Conservation (phyloP, 805 yeast species). For the Barnettozyma wickerhamii region DNA sequence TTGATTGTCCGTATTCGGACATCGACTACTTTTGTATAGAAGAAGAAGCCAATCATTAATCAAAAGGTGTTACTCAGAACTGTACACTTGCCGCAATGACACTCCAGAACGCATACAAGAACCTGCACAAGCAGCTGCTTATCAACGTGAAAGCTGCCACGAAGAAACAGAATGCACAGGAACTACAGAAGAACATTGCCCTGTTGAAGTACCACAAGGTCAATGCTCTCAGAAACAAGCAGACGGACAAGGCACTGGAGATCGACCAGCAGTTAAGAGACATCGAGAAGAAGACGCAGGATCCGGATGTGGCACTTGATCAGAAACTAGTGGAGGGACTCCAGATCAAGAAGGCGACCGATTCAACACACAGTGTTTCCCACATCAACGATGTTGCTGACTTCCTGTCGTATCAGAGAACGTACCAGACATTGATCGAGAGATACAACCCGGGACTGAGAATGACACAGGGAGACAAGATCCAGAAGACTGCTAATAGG, state of each 20-base stretch:
- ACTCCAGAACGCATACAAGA: conserved; percentile 14
- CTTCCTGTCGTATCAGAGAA: conserved; percentile 69
- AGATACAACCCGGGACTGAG: conserved; percentile 83
- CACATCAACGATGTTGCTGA: conserved; percentile 56
- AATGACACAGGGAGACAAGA: conserved; percentile 73
- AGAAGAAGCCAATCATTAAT: too few species aligned
- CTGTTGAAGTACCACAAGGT: conserved; percentile 23
- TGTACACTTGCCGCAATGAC: too few species aligned
- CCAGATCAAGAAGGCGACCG: conserved; percentile 9
- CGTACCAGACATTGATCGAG: conserved; percentile 72
- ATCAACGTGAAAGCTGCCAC: conserved; percentile 20
- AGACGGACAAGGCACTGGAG: conserved; percentile 17
- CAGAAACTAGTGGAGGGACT: conserved; percentile 12
- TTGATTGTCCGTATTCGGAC: too few species aligned
- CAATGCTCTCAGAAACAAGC: conserved; percentile 21
- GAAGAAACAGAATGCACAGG: conserved; percentile 23
- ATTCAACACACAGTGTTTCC: conserved; percentile 19
- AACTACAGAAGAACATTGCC: conserved; percentile 22
- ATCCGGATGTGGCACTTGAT: conserved; percentile 17
- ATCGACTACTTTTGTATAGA: too few species aligned
- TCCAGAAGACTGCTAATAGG: conserved; percentile 73
- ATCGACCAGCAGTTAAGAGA: conserved; percentile 18
- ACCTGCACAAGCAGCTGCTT: conserved; percentile 21
- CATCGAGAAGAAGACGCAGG: conserved; percentile 15
- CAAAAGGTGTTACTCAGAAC: too few species aligned